Evolutionary conservation across 2,329 filamentous ascomycete species (phyloP), one percentile per base, ranked within the genome.

Genomic region (Coccinonectria pachysandricola): DNA sequence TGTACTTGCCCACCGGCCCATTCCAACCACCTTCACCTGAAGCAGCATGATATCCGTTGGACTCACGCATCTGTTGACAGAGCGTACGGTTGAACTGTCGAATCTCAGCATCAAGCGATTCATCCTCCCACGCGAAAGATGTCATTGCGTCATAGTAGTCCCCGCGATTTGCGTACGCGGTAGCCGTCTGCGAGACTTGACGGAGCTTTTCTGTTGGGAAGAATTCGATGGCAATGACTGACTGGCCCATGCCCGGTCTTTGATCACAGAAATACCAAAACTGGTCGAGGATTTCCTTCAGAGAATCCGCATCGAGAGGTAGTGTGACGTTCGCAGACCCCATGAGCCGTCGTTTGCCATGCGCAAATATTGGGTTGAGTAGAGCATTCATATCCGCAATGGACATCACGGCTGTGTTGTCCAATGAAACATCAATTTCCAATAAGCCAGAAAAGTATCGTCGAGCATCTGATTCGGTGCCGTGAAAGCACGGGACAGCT

Each of bases 161-260:
- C 6, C 58, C 60, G 4, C 64, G 53, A 33, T 59, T 63, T 4
- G 60, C 57, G 30, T 63, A 64, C 0, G 64, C 57, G 5, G 57
- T 68, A 2, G 48, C 52, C 3, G 47, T 34, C 1, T 49, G 35
- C 0, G 48, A 39, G 4, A 62, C 46, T n/a, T 49, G 39, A 2
- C 50, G 47, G 13, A 60, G 47, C 37, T 60, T 57, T 4, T 45
- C 39, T 28, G 56, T 54, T 12, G 63, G 53, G 13, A 56, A 53
- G 13, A 59, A 48, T 34, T 69, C 64, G 4, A 62, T 54, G 2
- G 58, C 43, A 21, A 46, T 15, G 8, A 34, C 35, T 2, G 45
- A 45, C 12, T 33, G 38, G 11, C 30, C 27, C 34, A 47, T 46
- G n/a, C 35, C 35, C 5, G 39, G 26, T 8, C 29, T 32, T 3